Evolutionary conservation across 805 yeast species (phyloP).

Genomic region (Cephaloascus fragrans): DNA sequence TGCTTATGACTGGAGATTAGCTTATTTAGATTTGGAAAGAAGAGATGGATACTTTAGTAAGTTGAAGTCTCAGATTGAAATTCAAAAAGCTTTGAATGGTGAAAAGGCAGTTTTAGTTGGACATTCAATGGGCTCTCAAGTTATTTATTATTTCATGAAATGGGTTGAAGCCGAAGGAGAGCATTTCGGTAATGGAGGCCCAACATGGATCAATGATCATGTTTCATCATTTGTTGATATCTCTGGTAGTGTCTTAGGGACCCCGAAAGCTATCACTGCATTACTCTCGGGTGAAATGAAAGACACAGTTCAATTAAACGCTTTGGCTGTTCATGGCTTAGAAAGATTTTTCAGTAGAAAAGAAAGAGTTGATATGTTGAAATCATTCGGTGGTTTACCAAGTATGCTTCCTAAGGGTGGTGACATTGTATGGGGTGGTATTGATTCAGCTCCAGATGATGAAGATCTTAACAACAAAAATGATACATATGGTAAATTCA

Average conservation of each 20-base stretch:
- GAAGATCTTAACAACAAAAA: constrained; percentile 17
- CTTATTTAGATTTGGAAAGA: constrained; percentile 78
- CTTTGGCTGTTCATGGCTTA: constrained; percentile 86
- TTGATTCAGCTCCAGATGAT: constrained; percentile 66
- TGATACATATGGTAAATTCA: constrained; percentile 62
- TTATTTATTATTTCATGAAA: constrained; percentile 78
- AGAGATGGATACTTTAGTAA: constrained; percentile 81
- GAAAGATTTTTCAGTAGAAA: constrained; percentile 87
- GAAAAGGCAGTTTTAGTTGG: constrained; percentile 75
- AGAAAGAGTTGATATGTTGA: constrained; percentile 79
- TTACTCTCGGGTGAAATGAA: constrained; percentile 96
- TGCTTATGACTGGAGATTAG: constrained; percentile 92
- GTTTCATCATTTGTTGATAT: constrained; percentile 78
- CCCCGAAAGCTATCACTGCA: constrained; percentile 91
- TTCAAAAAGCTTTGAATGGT: constrained; percentile 34
- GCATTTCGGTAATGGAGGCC: constrained; percentile 85
- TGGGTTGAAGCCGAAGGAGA: constrained; percentile 93
- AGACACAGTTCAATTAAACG: constrained; percentile 90
- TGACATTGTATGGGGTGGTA: constrained; percentile 76
- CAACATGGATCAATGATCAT: constrained; percentile 77
- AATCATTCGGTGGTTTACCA: constrained; percentile 90
- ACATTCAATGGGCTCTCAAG: constrained; percentile 96
- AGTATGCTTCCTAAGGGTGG: constrained; percentile 98
- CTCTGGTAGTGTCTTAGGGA: constrained; percentile 84
- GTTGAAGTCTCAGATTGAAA: constrained; percentile 66